Conservation (phyloP, 2,329 filamentous ascomycete genomes). For the Taxawa tesnikishii region DNA sequence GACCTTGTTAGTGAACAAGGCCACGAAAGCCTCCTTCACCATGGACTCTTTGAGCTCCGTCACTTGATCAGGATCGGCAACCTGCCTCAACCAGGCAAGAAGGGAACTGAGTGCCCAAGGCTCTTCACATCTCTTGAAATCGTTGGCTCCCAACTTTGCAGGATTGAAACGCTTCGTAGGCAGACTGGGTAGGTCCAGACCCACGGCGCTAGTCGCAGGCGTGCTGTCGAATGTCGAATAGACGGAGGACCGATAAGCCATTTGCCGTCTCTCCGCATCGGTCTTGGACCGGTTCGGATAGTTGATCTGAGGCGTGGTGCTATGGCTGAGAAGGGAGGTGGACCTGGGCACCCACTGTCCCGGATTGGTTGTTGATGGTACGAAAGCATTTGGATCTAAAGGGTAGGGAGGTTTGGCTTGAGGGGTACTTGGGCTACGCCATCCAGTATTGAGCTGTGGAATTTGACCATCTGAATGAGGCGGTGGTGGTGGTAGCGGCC, state of each 20-base stretch:
- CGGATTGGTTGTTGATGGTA: slow-evolving; percentile 5
- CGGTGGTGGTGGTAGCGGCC: slow-evolving; percentile 52
- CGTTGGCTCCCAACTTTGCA: slow-evolving; percentile 64
- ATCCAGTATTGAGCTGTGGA: slow-evolving; percentile 21
- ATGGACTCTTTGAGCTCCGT: slow-evolving; percentile 74
- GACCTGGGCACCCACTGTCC: slow-evolving; percentile 49
- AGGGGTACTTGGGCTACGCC: not conserved
- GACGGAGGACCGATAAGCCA: slow-evolving; percentile 33
- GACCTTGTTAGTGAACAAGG: slow-evolving; percentile 85
- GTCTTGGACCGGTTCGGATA: slow-evolving; percentile 88
- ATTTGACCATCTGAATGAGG: slow-evolving; percentile 36
- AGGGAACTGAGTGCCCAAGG: slow-evolving; percentile 92
- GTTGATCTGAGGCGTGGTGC: slow-evolving; percentile 63
- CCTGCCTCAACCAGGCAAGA: slow-evolving; percentile 70
- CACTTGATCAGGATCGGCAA: slow-evolving; percentile 68
- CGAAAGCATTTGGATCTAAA: slow-evolving; percentile 4
- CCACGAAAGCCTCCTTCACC: slow-evolving; percentile 76
- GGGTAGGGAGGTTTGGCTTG: slow-evolving; percentile 5
- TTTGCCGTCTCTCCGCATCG: slow-evolving; percentile 60
- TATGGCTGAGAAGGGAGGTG: slow-evolving; percentile 72
- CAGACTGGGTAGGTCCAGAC: slow-evolving; percentile 74
- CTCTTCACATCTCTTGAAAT: slow-evolving; percentile 75
- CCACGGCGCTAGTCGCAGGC: slow-evolving; percentile 33
- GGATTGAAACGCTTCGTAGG: slow-evolving; percentile 75
- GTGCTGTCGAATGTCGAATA: slow-evolving; percentile 31